A percentile compares a stretch with the other conserved stretches of the same genome.
Conservation (phyloP, 2,329 filamentous ascomycete species). For the Ophiosphaerella korrae region DNA sequence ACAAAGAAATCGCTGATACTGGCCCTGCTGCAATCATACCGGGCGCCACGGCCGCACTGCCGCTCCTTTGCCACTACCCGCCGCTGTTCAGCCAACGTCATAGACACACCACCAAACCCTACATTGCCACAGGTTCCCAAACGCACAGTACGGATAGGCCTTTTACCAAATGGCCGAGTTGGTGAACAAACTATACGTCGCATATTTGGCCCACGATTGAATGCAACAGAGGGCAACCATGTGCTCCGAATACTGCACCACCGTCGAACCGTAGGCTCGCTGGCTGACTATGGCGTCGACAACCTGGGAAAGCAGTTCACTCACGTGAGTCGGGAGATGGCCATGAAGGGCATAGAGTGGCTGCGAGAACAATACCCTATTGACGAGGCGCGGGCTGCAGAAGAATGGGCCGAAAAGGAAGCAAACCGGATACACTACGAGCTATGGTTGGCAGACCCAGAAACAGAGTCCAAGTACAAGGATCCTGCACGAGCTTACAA, state of each 20-base stretch:
- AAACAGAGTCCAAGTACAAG: conserved; percentile 47
- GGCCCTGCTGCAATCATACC: conserved; percentile 23
- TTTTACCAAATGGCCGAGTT: conserved; percentile 35
- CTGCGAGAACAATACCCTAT: conserved; percentile 45
- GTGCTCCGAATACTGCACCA: conserved; percentile 48
- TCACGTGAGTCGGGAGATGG: conserved; percentile 32
- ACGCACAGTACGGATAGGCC: conserved; percentile 41
- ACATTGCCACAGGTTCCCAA: conserved; percentile 27
- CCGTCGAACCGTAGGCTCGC: conserved; percentile 46
- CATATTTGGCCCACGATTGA: conserved; percentile 41
- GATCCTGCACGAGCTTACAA: conserved; percentile 41
- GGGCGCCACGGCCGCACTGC: conserved; percentile 17
- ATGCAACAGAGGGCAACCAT: conserved; percentile 39
- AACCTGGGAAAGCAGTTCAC: conserved; percentile 36
- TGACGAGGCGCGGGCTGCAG: conserved; percentile 48
- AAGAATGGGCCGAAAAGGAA: conserved; percentile 47
- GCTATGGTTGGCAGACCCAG: conserved; percentile 44
- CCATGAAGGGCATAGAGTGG: conserved; percentile 42
- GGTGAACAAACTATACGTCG: conserved; percentile 27
- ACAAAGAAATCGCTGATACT: conserved; percentile 25
- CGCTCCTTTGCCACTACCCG: conserved; percentile 32
- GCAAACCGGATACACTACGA: conserved; percentile 47
- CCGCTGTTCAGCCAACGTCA: conserved; percentile 29
- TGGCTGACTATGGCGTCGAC: conserved; percentile 48
- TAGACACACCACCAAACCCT: conserved; percentile 30